These are phyloP conservation scores for Blastobotrys capitulatus DNA, from an alignment of 1,139 yeast species.

Conservation along the genomic window DNA sequence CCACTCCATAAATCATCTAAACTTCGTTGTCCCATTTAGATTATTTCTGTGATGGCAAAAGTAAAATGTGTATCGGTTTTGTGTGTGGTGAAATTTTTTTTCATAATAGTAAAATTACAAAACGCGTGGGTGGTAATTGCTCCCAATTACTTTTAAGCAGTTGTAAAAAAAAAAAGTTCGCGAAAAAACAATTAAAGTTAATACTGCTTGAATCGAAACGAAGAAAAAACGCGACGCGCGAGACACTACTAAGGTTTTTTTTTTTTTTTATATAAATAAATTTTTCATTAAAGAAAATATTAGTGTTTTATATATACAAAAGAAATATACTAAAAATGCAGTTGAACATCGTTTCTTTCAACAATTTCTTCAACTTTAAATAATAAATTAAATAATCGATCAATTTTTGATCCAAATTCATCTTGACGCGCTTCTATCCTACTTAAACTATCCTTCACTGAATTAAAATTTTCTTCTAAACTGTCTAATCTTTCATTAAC, in stretches of 20 bases:
- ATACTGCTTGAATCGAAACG: too few species aligned
- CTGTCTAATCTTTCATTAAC: not conserved
- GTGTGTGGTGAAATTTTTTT: too few species aligned
- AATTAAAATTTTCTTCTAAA: not conserved
- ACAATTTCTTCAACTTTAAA: not conserved
- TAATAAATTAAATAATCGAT: not conserved
- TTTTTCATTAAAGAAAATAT: too few species aligned
- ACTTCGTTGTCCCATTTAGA: not conserved
- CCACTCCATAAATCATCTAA: not conserved
- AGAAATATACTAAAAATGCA: not conserved
- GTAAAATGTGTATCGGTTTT: too few species aligned
- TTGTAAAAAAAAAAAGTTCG: too few species aligned
- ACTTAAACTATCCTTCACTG: not conserved
- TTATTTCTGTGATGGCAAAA: too few species aligned
- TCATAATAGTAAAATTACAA: too few species aligned
- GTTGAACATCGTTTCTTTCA: slow-evolving; percentile 1
- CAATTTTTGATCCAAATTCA: not conserved
- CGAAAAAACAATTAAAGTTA: too few species aligned
- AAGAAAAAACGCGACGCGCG: too few species aligned
- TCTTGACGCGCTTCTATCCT: slow-evolving; percentile 2
- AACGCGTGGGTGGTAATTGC: not conserved
- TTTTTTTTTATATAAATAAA: too few species aligned
- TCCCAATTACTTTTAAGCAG: too few species aligned
- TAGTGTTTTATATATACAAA: not conserved
- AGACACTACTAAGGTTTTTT: too few species aligned